Evolutionary conservation across 768 basidiomycete genomes (phyloP), one percentile per base, ranked within the genome.

Genomic region (Mycena galericulata): DNA sequence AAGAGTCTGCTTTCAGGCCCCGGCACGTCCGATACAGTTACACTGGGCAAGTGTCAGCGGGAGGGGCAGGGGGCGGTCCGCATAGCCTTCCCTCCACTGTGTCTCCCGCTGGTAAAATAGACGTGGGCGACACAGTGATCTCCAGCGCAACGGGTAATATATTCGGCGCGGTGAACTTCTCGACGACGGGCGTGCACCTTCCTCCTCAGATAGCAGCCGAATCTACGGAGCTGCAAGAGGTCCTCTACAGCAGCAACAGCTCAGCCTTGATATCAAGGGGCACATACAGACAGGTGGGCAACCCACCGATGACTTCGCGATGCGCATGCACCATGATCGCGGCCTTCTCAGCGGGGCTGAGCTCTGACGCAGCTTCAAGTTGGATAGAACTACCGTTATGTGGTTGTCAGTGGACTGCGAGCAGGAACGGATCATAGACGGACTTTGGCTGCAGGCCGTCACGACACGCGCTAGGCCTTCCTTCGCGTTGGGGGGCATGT

Each of bases 291-390:
- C 34, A 43, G 8, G 32, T 76, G n/a, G 1, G 41, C 26, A 18
- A 38, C 90, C 74, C 67, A 95, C 95, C 94, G 66, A 97, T 96
- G 22, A 98, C 86, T 22, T 92, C 81, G 74, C 93, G 93, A 77
- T 99, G 97, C 0, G 93, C 92, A 8, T 87, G 84, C 20, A 99
- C 93, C 22, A 99, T 82, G 10, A 95, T 81, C 2, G 88, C 86
- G 2, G 92, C 89, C 77, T 99, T 98, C 65, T 93, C 91, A 2
- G 84, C 86, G 0, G 98, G 96, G n/a, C n/a, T n/a, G n/a, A n/a
- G 9, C 89, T 87, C 40, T 76, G 76, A 65, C 81, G 82, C 9
- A 75, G 65, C 65, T 86, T 81, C 41, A 88, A 66, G 40, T 80
- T 80, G 10, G 79, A 79, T 36, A 85, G 72, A 70, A 76, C 82